Base-by-base conservation (phyloP, 257 asterid genomes). In the Lithospermum erythrorhizon region DNA sequence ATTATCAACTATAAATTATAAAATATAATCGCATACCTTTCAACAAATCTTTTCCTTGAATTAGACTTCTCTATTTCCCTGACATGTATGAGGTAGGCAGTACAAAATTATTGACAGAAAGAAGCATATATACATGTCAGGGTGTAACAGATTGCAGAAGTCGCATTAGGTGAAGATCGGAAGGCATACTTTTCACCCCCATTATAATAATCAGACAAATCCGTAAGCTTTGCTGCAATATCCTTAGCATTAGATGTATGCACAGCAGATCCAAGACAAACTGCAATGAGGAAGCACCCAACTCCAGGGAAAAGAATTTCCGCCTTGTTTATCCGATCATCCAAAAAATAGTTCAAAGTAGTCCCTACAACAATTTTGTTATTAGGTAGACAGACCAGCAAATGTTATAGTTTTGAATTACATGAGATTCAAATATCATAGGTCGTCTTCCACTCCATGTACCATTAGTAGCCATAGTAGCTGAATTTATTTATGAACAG, bases 221-320 rank as follows among this genome's bases (percentile, higher is more conserved):
- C 25, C 23, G 16, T 54, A 19, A 81, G 84, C 71, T 81, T 81
- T 45, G 72, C 73, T 30, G 72, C 74, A 32, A 66, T 81, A 45
- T 81, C 82, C 37, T 72, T 78, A 0, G 75, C 75, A 17, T 74
- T 78, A 10, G 81, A 79, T 2, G 70, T 68, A 62, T 79, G 87
- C 57, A 81, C 77, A 5, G 68, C 74, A 1, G 82, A 71, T 21
- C 81, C 87, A 0, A 78, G 72, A 51, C 66, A 76, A 59, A 81
- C 84, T 6, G 87, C 84, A 29, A 81, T 2, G 21, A 78, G 73
- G 79, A 82, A 82, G 53, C 85, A 78, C 58, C 77, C 88, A 6
- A 76, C 83, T 23, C 85, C 85, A 0, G 88, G 82, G 30, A 78
- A 78, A 25, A 78, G 82, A 25, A 81, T 78, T 29, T 73, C 76